phyloP scores from a whole-genome alignment of 2,329 filamentous ascomycete genomes.

The Phialophora chinensis region DNA sequence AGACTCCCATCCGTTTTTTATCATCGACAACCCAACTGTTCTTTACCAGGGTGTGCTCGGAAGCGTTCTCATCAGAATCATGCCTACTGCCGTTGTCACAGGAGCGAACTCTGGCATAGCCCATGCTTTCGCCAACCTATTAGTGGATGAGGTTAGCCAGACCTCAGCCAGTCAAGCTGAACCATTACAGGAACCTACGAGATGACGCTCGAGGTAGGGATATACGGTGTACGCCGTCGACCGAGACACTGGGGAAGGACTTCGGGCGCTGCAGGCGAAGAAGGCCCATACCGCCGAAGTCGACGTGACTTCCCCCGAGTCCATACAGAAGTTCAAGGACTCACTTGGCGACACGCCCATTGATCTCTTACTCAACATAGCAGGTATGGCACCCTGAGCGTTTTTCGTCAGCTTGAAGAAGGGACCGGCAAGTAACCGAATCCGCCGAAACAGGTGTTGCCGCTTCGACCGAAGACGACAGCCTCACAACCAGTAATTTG shows the following conservation, averaged over 20 bases:
- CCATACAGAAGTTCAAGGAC: conserved; percentile 37
- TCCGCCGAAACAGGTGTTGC: conserved; percentile 43
- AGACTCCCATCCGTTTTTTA: not conserved
- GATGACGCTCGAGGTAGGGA: conserved; percentile 36
- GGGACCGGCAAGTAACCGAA: conserved; percentile 3
- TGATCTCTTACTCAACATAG: conserved; percentile 39
- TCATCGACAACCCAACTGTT: not conserved
- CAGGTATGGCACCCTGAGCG: conserved; percentile 22
- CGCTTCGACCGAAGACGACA: conserved; percentile 44
- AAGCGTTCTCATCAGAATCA: conserved; percentile 25
- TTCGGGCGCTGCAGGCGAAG: conserved; percentile 29
- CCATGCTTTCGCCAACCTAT: conserved; percentile 44
- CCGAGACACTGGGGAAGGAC: conserved; percentile 29
- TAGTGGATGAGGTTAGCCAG: conserved; percentile 38
- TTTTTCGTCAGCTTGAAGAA: not conserved
- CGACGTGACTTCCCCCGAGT: conserved; percentile 36
- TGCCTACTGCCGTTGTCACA: conserved; percentile 51
- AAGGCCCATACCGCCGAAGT: conserved; percentile 35
- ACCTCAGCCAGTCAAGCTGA: not conserved
- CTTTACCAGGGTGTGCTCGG: not conserved
- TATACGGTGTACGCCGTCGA: conserved; percentile 39
- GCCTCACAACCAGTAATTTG: conserved; percentile 40
- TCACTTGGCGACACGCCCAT: conserved; percentile 30
- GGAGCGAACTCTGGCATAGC: conserved; percentile 52
- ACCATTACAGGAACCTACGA: not conserved